Percentiles rank a stretch among this genome's conserved stretches.
Evolutionary conservation across 495 filamentous ascomycete genomes (phyloP).

Genomic region (Talaromyces wortmannii): DNA sequence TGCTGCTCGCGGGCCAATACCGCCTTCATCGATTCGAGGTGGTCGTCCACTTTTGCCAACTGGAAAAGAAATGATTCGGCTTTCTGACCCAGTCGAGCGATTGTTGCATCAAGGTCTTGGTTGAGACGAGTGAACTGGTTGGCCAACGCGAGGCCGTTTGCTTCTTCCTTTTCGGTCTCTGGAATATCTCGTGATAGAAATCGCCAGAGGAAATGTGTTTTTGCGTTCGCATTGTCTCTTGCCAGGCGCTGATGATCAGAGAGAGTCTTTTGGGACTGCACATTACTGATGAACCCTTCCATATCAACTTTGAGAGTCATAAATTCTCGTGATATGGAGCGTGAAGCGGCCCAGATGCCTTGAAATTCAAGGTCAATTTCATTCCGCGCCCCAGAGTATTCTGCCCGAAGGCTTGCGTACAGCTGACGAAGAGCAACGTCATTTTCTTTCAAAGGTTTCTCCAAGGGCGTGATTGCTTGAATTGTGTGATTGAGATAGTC

Average conservation of each 20-base stretch:
- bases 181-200: neutral
- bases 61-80: constrained; percentile 25
- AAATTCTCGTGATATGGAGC: constrained; percentile 27
- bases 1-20: constrained; percentile 23
- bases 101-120: constrained; percentile 31
- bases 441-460: constrained; percentile 24
- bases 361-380: constrained; percentile 37
- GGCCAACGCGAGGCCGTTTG: neutral
- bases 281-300: constrained; percentile 30
- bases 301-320: constrained; percentile 34
- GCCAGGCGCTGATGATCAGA: neutral
- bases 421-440: constrained; percentile 25
- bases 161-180: neutral
- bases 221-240: neutral
- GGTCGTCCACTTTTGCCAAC: constrained; percentile 34
- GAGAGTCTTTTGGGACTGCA: constrained; percentile 10
- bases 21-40: constrained; percentile 30
- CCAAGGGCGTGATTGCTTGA: constrained; percentile 21
- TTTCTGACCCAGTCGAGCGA: constrained; percentile 26
- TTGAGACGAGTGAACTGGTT: constrained; percentile 25
- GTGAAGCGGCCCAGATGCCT: constrained; percentile 27
- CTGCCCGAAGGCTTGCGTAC: constrained; percentile 20
- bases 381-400: constrained; percentile 24
- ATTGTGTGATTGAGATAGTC: constrained; percentile 25
- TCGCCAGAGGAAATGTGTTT: neutral